Conservation (phyloP, 2,329 filamentous ascomycete species). For the Sporothrix curviconia region DNA sequence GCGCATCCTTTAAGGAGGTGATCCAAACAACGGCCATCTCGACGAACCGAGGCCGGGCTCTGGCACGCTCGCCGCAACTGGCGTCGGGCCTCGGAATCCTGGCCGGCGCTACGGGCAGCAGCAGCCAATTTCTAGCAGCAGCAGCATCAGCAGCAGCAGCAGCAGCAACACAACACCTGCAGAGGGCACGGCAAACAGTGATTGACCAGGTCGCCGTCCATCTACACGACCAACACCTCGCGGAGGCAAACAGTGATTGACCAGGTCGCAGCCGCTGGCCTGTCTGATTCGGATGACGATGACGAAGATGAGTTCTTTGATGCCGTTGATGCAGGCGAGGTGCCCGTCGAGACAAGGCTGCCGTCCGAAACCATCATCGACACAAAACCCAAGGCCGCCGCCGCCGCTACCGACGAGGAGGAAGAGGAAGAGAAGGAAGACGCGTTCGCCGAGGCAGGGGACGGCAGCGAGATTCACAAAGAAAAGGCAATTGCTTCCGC, state of each 20-base stretch:
- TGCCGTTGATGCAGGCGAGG: constrained; percentile 86
- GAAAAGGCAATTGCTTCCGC: too few species aligned
- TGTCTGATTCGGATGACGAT: constrained; percentile 76
- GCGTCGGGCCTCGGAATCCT: background rate
- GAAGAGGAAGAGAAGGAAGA: constrained; percentile 26
- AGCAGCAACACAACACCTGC: constrained; percentile 9
- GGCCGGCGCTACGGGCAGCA: background rate
- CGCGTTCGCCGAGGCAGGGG: background rate
- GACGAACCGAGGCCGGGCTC: constrained; percentile 29
- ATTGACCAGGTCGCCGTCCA: background rate
- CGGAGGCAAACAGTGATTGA: constrained; percentile 61
- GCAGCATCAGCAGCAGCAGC: constrained; percentile 23
- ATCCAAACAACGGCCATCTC: constrained; percentile 52
- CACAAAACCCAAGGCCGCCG: background rate
- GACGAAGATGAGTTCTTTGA: constrained; percentile 96
- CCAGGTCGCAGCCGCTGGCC: constrained; percentile 54
- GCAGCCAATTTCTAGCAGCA: constrained; percentile 25
- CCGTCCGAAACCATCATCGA: constrained; percentile 36
- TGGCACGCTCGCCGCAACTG: constrained; percentile 11
- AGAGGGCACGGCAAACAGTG: background rate
- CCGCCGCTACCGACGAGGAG: constrained; percentile 23
- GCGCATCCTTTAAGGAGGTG: constrained; percentile 77
- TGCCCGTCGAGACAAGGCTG: constrained; percentile 64
- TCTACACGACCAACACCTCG: constrained; percentile 28
- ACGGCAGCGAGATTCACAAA: too few species aligned